phyloP scores from a whole-genome alignment of 805 yeast genomes.

The Starmera caribaea region DNA sequence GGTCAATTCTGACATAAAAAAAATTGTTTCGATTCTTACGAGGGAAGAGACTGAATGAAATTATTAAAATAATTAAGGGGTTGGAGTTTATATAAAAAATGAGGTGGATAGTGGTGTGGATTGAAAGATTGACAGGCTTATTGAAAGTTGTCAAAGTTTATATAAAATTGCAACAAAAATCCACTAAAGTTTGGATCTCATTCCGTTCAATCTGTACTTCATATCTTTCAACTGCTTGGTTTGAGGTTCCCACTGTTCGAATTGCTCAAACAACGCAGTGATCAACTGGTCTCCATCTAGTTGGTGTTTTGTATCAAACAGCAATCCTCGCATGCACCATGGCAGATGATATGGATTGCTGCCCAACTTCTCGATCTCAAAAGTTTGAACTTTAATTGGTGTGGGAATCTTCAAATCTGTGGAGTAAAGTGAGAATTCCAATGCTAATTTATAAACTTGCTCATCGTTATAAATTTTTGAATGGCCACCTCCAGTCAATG shows the following conservation, averaged over 20 bases:
- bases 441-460: slow-evolving; percentile 73
- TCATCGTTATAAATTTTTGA: slow-evolving; percentile 81
- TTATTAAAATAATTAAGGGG: too few species aligned
- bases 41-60: too few species aligned
- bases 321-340: slow-evolving; percentile 83
- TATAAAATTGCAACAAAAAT: too few species aligned
- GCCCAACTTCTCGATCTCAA: slow-evolving; percentile 56
- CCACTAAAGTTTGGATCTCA: slow-evolving; percentile 18
- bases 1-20: too few species aligned
- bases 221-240: slow-evolving; percentile 74
- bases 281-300: slow-evolving; percentile 47
- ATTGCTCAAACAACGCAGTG: slow-evolving; percentile 51
- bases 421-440: slow-evolving; percentile 69
- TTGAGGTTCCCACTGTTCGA: slow-evolving; percentile 83
- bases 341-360: slow-evolving; percentile 82
- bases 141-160: too few species aligned
- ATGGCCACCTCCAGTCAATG: slow-evolving; percentile 93
- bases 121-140: too few species aligned
- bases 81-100: too few species aligned
- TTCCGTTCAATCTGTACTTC: slow-evolving; percentile 65
- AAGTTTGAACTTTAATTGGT: slow-evolving; percentile 29
- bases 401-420: slow-evolving; percentile 40
- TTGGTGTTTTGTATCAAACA: slow-evolving; percentile 51
- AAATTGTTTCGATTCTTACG: too few species aligned
- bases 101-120: too few species aligned